Base-by-base conservation (phyloP, 2,329 filamentous ascomycete genomes). In the Pseudophaeomoniella oleicola region DNA sequence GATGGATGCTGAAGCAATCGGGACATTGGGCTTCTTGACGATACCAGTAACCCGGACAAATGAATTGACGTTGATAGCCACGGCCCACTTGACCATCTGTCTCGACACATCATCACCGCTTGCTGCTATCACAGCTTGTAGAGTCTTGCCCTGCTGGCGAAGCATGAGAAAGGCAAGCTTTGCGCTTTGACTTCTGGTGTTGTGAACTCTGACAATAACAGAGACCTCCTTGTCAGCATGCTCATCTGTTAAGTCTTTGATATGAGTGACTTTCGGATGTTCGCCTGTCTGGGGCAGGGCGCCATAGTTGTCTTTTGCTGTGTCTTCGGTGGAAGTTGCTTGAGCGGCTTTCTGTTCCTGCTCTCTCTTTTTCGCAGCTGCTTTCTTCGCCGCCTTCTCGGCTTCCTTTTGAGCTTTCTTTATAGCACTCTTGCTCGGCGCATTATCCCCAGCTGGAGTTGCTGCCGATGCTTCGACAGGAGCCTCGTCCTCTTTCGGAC, bases 61-160 rank as follows among this genome's bases (percentile, higher is more conserved):
- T 48, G 80, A 85, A 67, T 94, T 88, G 32, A 79, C 69, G 52
- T 75, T 80, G 46, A 94, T 62, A 31, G 66, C 71, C 34, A 73
- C 75, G 35, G 81, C 76, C 75, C 82, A 96, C 64, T 96, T 96
- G 55, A 94, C 83, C 88, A 96, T 96, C 60, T 83, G 85, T 56
- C 78, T 79, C 43, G 75, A 81, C 27, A 86, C 72, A 35, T 63
- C 43, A 55, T 46, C 46, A 12, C 46, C 62, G 22, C 69, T 75
- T 50, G 85, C 74, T 54, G 67, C 60, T 50, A 72, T 73, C 34
- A 94, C 79, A 36, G 80, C 85, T 64, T 94, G 87, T 29, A 94
- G 78, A 16, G 78, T 80, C 67, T 81, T 78, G 51, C 77, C 71
- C 56, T 82, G 76, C 58, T 85, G 72, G 44, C 84, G 73, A 48